Evolutionary conservation across 208 protist genomes (phyloP).

Genomic region (Crithidia expoeki): DNA sequence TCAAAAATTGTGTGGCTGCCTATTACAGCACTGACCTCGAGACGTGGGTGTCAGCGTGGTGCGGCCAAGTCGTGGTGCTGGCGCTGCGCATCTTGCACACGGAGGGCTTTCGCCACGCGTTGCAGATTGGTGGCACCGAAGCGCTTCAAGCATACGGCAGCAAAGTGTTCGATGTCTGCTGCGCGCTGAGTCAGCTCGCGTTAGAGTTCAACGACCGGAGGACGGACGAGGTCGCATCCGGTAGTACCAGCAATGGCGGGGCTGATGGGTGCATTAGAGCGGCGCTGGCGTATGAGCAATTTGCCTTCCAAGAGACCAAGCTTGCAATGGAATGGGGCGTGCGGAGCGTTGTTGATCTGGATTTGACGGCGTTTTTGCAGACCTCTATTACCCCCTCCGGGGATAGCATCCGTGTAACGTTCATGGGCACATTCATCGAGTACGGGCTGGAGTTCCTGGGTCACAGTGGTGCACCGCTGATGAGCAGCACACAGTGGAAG

Average conservation of each 20-base stretch:
- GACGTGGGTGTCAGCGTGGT: conserved; percentile 67
- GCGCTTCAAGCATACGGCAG: conserved; percentile 60
- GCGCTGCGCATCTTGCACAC: conserved; percentile 77
- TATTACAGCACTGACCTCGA: conserved; percentile 44
- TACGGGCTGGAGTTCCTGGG: conserved; percentile 90
- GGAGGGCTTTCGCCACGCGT: conserved; percentile 55
- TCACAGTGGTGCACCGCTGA: conserved; percentile 48
- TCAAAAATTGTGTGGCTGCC: conserved; percentile 46
- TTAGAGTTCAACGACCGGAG: neutral
- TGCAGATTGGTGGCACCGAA: conserved; percentile 52
- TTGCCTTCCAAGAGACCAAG: conserved; percentile 55
- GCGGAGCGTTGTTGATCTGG: conserved; percentile 55
- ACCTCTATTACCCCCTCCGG: conserved; percentile 59
- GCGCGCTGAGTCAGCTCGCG: conserved; percentile 59
- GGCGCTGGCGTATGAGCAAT: conserved; percentile 63
- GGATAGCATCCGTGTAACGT: conserved; percentile 53
- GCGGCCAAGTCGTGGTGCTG: conserved; percentile 69
- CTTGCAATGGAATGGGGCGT: conserved; percentile 53
- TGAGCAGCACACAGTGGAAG: conserved; percentile 38
- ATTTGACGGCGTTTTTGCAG: conserved; percentile 73
- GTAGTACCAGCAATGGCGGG: neutral
- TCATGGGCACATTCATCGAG: conserved; percentile 54
- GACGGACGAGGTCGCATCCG: neutral
- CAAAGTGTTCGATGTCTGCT: conserved; percentile 54
- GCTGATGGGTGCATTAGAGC: conserved; percentile 31